Percentiles rank a stretch among this genome's conserved stretches.
Evolutionary conservation across 495 filamentous ascomycete species (phyloP).

Genomic region (Penicillium odoratum): DNA sequence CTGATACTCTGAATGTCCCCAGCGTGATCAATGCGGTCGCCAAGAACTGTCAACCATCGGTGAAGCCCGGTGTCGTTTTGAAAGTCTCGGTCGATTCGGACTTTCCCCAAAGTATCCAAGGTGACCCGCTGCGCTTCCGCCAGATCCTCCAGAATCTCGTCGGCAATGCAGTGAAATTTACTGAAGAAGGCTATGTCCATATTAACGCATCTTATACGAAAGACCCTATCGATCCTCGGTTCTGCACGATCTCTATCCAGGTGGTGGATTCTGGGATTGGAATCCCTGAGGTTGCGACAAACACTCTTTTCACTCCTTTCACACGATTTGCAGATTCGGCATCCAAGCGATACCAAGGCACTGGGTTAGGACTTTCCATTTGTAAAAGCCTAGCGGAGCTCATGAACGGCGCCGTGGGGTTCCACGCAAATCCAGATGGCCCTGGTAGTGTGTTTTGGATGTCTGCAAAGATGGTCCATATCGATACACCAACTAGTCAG

Average conservation of each 20-base stretch:
- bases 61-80: constrained; percentile 60
- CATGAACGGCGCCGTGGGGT: constrained; percentile 75
- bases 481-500: constrained; percentile 13
- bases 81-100: constrained; percentile 46
- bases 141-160: constrained; percentile 85
- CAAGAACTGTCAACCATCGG: constrained; percentile 51
- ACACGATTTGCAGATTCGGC: constrained; percentile 81
- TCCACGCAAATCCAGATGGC: constrained; percentile 51
- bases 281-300: constrained; percentile 71
- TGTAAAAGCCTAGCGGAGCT: constrained; percentile 77
- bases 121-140: constrained; percentile 75
- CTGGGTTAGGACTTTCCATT: constrained; percentile 78
- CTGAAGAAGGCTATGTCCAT: constrained; percentile 66
- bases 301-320: constrained; percentile 80
- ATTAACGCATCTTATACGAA: constrained; percentile 53
- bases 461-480: constrained; percentile 50
- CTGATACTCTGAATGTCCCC: constrained; percentile 69
- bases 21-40: constrained; percentile 55
- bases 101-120: constrained; percentile 43
- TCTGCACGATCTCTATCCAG: constrained; percentile 48
- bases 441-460: constrained; percentile 63
- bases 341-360: constrained; percentile 74
- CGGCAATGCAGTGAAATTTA: constrained; percentile 91
- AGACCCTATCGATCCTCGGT: constrained; percentile 37
- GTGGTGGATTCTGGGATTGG: constrained; percentile 85